phyloP scores from a whole-genome alignment of 1,139 yeast species.

The Lipomyces yarrowii region DNA sequence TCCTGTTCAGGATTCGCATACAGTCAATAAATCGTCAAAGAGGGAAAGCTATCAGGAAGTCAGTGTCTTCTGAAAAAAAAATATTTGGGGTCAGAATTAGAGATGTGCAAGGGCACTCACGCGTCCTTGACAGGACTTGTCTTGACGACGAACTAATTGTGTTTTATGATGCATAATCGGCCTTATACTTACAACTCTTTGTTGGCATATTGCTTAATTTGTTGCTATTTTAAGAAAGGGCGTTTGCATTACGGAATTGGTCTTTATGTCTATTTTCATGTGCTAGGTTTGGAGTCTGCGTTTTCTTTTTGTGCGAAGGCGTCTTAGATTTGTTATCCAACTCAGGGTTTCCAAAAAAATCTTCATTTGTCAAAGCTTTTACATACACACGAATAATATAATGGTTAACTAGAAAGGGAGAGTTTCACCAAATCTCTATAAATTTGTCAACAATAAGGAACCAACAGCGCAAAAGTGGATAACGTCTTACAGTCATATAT shows the following conservation, averaged over 20 bases:
- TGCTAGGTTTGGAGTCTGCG: background rate
- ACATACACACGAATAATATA: background rate
- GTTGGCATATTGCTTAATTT: background rate
- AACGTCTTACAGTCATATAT: conserved; percentile 7
- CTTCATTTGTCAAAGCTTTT: background rate
- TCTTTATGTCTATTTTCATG: background rate
- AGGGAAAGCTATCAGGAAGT: conserved; percentile 22
- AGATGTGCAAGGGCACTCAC: background rate
- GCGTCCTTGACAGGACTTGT: too few relatives aligned
- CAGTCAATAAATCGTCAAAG: conserved; percentile 1
- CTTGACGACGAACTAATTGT: background rate
- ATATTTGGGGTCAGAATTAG: background rate
- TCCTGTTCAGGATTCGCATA: background rate
- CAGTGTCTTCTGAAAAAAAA: conserved; percentile 22
- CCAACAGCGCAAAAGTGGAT: background rate
- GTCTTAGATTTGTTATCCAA: background rate
- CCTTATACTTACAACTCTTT: background rate
- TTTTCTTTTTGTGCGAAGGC: background rate
- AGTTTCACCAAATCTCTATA: conserved; percentile 6
- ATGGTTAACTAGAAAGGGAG: background rate
- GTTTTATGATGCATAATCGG: background rate
- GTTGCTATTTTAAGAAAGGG: background rate
- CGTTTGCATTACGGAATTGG: background rate
- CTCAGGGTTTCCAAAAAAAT: background rate
- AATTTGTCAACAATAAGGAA: background rate